phyloP scores from a whole-genome alignment of 345 rosid genomes.

The Corchorus capsularis region DNA sequence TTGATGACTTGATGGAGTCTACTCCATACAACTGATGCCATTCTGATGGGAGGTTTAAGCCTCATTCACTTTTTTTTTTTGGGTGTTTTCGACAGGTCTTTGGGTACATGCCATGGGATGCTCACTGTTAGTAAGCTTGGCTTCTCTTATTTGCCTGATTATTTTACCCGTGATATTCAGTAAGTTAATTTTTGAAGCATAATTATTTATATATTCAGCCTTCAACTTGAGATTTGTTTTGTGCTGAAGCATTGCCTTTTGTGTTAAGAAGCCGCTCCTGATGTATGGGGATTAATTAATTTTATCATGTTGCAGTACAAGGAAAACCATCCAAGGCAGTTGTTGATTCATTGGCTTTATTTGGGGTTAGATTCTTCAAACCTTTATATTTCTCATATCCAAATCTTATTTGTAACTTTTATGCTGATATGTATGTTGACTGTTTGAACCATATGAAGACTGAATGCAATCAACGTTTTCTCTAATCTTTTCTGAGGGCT shows the following conservation, averaged over 20 bases:
- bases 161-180: slow-evolving; percentile 84
- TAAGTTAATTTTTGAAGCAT: slow-evolving; percentile 36
- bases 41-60: background rate
- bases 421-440: slow-evolving; percentile 5
- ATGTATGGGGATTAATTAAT: background rate
- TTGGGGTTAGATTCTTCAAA: slow-evolving; percentile 71
- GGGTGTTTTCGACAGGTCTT: slow-evolving; percentile 42
- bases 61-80: background rate
- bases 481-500: background rate
- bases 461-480: background rate
- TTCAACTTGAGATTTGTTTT: background rate
- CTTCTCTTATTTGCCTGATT: slow-evolving; percentile 85
- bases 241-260: background rate
- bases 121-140: slow-evolving; percentile 97
- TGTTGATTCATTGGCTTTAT: slow-evolving; percentile 89
- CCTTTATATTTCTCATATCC: slow-evolving; percentile 6
- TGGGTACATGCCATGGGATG: slow-evolving; percentile 93
- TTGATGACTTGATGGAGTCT: background rate
- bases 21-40: background rate
- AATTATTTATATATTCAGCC: slow-evolving; percentile 11
- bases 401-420: background rate
- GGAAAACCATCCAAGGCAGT: slow-evolving; percentile 91
- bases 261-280: background rate
- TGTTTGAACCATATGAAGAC: background rate
- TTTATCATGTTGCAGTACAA: slow-evolving; percentile 59